phyloP scores from a whole-genome alignment of 2,329 filamentous ascomycete genomes.

The Aspergillus fijiensis region DNA sequence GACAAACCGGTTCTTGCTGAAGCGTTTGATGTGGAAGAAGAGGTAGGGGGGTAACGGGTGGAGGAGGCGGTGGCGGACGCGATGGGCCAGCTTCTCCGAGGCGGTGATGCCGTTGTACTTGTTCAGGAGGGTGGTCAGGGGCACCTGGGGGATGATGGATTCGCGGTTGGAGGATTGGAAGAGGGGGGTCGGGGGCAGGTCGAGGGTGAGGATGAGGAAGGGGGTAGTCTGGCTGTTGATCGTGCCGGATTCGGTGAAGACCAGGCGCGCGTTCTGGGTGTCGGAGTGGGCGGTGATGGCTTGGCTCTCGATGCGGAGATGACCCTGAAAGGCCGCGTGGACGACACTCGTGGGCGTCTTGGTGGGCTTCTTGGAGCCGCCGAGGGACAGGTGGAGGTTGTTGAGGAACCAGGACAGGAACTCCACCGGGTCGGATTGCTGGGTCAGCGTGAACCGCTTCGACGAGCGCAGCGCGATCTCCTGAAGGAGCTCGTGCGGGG shows the following conservation, averaged over 20 bases:
- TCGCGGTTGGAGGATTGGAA: slow-evolving; percentile 94
- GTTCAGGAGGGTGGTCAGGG: slow-evolving; percentile 75
- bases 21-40: slow-evolving; percentile 94
- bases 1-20: slow-evolving; percentile 95
- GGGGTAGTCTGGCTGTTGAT: slow-evolving; percentile 75
- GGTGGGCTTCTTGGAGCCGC: slow-evolving; percentile 82
- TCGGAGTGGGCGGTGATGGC: slow-evolving; percentile 89
- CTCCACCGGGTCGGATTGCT: slow-evolving; percentile 92
- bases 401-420: slow-evolving; percentile 98
- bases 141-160: slow-evolving; percentile 83
- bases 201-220: slow-evolving; percentile 89
- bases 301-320: slow-evolving; percentile 87
- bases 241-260: slow-evolving; percentile 85
- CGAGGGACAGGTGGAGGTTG: slow-evolving; percentile 86
- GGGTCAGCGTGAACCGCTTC: slow-evolving; percentile 86
- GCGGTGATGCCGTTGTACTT: slow-evolving; percentile 90
- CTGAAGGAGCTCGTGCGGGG: slow-evolving; percentile 93
- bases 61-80: slow-evolving; percentile 83
- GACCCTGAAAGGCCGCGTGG: slow-evolving; percentile 91
- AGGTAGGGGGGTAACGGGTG: slow-evolving; percentile 91
- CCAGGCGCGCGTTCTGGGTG: slow-evolving; percentile 73
- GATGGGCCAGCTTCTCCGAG: slow-evolving; percentile 84
- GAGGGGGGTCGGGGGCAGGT: slow-evolving; percentile 85
- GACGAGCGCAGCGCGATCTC: slow-evolving; percentile 87
- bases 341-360: slow-evolving; percentile 68